Evolutionary conservation across 345 rosid genomes (phyloP), one percentile per base, ranked within the genome.

Genomic region (Eutrema heterophyllum): DNA sequence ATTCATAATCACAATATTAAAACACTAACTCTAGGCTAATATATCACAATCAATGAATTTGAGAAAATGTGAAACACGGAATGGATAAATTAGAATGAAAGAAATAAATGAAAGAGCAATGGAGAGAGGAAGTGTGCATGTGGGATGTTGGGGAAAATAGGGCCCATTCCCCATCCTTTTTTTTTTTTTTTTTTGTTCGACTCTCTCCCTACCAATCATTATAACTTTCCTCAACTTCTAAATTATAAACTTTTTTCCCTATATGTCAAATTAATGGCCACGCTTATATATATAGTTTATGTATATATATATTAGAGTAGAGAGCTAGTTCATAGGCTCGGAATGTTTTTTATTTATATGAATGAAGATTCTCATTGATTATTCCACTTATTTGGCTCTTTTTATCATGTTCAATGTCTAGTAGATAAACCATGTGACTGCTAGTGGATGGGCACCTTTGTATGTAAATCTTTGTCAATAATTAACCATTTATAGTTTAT

Each of bases 131-230:
- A 51, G 39, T 67, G 68, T 58, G 74, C 79, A 68, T 68, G 74
- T 75, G 79, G 69, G 74, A 75, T 75, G 79, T 75, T 68, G 79
- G 74, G 27, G 9, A 32, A 9, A 67, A 67, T 21, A 74, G 73
- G 73, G 6, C 68, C 71, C 51, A 52, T 64, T 27, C 14, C 24
- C 43, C 51, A 36, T 46, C 4, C n/a, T 24, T 60, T 24, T 57
- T 51, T 41, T 16, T 35, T 51, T 21, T 21, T 21, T 1, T 62
- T 30, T 38, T 18, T 38, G 7, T 7, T 35, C 60, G 12, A 49
- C 57, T 75, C 64, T 75, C 69, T 75, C 79, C 68, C 64, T 75
- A 75, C 74, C 79, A 67, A 75, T 68, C 70, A 75, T 75, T 68
- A 45, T 66, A 56, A 67, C 78, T 67, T 74, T 74, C 14, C 62